These are phyloP conservation scores for Mangifera indica DNA, from an alignment of 345 rosid species.

Conservation along the genomic window DNA sequence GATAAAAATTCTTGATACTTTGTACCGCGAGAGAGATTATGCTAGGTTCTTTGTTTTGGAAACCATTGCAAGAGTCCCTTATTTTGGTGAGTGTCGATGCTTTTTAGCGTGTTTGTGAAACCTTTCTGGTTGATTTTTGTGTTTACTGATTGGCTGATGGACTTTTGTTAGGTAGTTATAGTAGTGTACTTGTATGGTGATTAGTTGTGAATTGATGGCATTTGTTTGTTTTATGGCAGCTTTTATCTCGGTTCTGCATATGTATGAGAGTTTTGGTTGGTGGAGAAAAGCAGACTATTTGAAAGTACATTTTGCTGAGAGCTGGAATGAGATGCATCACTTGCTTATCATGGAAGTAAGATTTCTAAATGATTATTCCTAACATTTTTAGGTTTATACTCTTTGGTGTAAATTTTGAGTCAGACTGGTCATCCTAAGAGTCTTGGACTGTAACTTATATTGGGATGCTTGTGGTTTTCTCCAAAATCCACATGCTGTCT, in stretches of 20 bases:
- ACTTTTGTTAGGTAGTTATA: background rate
- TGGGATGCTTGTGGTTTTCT: background rate
- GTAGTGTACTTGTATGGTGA: background rate
- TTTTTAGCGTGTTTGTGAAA: background rate
- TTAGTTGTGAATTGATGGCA: constrained; percentile 8
- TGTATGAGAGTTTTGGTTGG: constrained; percentile 99
- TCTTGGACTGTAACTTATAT: background rate
- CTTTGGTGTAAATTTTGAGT: background rate
- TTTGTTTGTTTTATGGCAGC: constrained; percentile 44
- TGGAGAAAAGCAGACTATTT: constrained; percentile 97
- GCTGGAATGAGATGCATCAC: constrained; percentile 99
- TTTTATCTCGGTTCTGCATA: constrained; percentile 86
- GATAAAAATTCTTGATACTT: constrained; percentile 75
- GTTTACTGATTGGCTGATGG: background rate
- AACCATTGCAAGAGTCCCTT: constrained; percentile 97
- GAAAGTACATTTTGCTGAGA: constrained; percentile 98
- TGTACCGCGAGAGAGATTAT: constrained; percentile 80
- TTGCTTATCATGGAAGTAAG: constrained; percentile 98
- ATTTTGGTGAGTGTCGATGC: constrained; percentile 63
- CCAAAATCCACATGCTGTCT: constrained; percentile 8
- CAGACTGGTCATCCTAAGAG: background rate
- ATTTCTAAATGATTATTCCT: background rate
- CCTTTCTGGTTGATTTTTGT: constrained; percentile 7
- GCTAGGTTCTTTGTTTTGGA: constrained; percentile 92
- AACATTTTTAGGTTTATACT: background rate